phyloP scores from a whole-genome alignment of 352 stramenopile genomes.

The Pythium sukuiense region DNA sequence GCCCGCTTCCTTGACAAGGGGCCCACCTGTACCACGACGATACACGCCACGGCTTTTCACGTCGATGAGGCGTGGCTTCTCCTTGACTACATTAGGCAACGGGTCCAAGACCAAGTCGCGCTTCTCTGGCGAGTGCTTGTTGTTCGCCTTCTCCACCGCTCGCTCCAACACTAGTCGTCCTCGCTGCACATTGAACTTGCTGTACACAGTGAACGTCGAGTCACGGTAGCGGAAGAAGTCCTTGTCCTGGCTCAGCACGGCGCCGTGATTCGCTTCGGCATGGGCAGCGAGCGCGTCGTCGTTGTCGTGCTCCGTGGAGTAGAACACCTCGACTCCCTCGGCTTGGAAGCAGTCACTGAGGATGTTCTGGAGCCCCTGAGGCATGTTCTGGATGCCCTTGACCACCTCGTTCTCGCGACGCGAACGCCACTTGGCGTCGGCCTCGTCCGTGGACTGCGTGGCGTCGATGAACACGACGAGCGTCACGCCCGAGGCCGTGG shows the following conservation, averaged over 20 bases:
- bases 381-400: conserved; percentile 3
- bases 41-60: background rate
- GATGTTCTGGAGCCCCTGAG: background rate
- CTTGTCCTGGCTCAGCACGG: background rate
- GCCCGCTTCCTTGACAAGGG: background rate
- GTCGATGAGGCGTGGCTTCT: background rate
- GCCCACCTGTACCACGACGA: background rate
- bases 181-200: background rate
- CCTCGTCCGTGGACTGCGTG: background rate
- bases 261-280: background rate
- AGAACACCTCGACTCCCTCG: background rate
- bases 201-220: conserved; percentile 1
- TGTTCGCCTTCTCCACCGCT: background rate
- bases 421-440: background rate
- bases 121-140: background rate
- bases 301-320: conserved; percentile 1
- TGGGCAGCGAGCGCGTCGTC: background rate
- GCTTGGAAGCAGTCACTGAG: background rate
- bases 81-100: background rate
- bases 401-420: conserved; percentile 1
- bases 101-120: background rate
- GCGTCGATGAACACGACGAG: conserved; percentile 1
- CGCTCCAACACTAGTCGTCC: background rate
- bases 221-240: background rate
- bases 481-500: background rate